Evolutionary conservation across 352 stramenopile genomes (phyloP), one percentile per base, ranked within the genome.

Genomic region (Globisporangium yorkense): DNA sequence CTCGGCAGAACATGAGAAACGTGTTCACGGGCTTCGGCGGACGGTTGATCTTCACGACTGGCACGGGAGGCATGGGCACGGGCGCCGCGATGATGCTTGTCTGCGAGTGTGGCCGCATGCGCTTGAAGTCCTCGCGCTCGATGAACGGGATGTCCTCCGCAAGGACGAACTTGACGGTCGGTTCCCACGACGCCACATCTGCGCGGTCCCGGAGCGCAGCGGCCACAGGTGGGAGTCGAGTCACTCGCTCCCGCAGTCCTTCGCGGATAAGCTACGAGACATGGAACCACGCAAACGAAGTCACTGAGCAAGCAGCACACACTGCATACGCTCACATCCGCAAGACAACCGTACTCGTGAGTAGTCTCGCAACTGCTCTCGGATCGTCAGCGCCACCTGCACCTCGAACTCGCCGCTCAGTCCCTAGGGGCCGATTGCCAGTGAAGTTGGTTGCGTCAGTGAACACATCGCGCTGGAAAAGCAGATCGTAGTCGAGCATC

Each of bases 1-100:
- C 76, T 18, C 80, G 71, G 49, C 83, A 92, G 60, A 92, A 92
- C 78, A 92, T 89, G 35, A 92, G 68, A 51, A 92, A 92, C 29
- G 83, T 90, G 57, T 92, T 92, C 21, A 92, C 83, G 33, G 83
- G 83, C 65, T 92, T 92, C 5, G 83, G 83, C 24, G 82, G 82
- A 2, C 80, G 77, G 45, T 92, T 92, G 10, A 80, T 72, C 61
- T 80, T 87, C 10, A 57, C 40, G 40, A 60, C 51, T 7, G 66
- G 61, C 20, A 57, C 57, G 16, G 67, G 57, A 1, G 66, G 59
- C 15, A 58, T 50, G 13, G 73, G 63, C 3, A 63, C 56, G 2
- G 72, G 60, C 27, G 65, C 43, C 56, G 66, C 61, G 0, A 79
- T 60, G 0, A 80, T 61, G 21, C 64, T 88, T 51, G 61, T 74